Percentiles rank a stretch among this genome's conserved stretches.
These are phyloP conservation scores for Monosporozyma aerobia DNA, from an alignment of 805 yeast species.

Conservation along the genomic window DNA sequence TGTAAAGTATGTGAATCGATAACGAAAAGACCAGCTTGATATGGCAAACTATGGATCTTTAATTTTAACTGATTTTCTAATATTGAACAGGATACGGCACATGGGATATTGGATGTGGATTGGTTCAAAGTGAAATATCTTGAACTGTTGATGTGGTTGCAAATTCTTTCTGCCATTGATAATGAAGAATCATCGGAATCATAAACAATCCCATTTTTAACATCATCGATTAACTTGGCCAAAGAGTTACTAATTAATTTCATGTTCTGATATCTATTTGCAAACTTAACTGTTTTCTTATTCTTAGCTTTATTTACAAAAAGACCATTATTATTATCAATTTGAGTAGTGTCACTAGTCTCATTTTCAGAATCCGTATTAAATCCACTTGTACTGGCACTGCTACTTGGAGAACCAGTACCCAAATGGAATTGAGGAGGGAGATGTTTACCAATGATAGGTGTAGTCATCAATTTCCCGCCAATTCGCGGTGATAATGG, in stretches of 20 bases:
- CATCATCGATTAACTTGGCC: conserved; percentile 20
- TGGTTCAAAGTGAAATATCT: conserved; percentile 57
- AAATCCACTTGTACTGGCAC: background rate
- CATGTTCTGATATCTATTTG: conserved; percentile 19
- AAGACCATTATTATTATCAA: background rate
- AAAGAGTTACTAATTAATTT: conserved; percentile 22
- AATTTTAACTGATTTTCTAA: conserved; percentile 44
- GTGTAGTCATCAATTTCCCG: background rate
- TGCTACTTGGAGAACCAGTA: conserved; percentile 18
- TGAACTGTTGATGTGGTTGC: conserved; percentile 41
- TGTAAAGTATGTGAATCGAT: conserved; percentile 42
- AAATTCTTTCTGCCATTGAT: conserved; percentile 31
- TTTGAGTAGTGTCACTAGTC: background rate
- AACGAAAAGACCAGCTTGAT: conserved; percentile 79
- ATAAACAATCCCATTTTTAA: conserved; percentile 19
- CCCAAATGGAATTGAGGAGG: conserved; percentile 59
- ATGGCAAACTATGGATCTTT: conserved; percentile 69
- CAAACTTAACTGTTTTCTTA: conserved; percentile 19
- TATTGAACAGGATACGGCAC: conserved; percentile 59
- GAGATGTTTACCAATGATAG: background rate
- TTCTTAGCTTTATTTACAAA: background rate
- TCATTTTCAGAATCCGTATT: conserved; percentile 1
- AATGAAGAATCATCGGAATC: conserved; percentile 23
- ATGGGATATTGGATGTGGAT: conserved; percentile 46
- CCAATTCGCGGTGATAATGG: background rate